Percentiles rank a stretch among this genome's conserved stretches.
These are phyloP conservation scores for Xylariaceae sp. DNA, from an alignment of 2,329 filamentous ascomycete genomes.

Conservation along the genomic window DNA sequence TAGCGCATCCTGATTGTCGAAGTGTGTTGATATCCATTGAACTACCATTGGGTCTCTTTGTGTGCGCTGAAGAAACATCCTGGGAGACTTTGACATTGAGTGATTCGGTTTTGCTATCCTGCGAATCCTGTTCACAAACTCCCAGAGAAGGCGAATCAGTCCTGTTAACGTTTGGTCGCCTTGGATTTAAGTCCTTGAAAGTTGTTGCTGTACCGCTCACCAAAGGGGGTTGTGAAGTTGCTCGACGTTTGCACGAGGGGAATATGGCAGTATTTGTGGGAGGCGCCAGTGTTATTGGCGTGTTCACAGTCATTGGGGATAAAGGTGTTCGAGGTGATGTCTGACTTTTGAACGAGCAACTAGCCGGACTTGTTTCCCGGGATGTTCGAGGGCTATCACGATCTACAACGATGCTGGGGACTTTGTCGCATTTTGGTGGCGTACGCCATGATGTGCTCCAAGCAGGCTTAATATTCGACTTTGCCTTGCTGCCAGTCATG, in stretches of 20 bases:
- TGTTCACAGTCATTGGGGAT: slow-evolving; percentile 46
- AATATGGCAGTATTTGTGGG: slow-evolving; percentile 40
- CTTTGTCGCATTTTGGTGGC: slow-evolving; percentile 29
- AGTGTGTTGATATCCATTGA: slow-evolving; percentile 46
- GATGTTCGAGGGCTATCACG: slow-evolving; percentile 35
- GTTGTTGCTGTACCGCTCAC: background rate
- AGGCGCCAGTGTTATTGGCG: slow-evolving; percentile 51
- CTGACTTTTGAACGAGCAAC: slow-evolving; percentile 38
- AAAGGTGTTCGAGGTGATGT: slow-evolving; percentile 37
- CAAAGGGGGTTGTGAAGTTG: slow-evolving; percentile 32
- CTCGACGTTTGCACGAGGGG: too few species aligned
- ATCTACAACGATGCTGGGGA: slow-evolving; percentile 30
- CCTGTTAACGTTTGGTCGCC: too few species aligned
- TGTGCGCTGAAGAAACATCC: too few species aligned
- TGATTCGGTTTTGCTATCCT: too few species aligned
- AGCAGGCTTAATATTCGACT: slow-evolving; percentile 17
- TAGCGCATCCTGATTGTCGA: slow-evolving; percentile 48
- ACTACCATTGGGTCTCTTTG: slow-evolving; percentile 43
- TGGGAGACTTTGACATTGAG: too few species aligned
- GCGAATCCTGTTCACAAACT: too few species aligned
- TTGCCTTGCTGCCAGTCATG: slow-evolving; percentile 22
- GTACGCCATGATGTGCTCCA: slow-evolving; percentile 21
- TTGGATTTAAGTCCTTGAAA: too few species aligned
- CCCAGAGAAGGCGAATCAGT: too few species aligned
- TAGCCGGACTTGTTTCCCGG: slow-evolving; percentile 36